Evolutionary conservation across 805 yeast genomes (phyloP).

Genomic region (Candida boleticola): DNA sequence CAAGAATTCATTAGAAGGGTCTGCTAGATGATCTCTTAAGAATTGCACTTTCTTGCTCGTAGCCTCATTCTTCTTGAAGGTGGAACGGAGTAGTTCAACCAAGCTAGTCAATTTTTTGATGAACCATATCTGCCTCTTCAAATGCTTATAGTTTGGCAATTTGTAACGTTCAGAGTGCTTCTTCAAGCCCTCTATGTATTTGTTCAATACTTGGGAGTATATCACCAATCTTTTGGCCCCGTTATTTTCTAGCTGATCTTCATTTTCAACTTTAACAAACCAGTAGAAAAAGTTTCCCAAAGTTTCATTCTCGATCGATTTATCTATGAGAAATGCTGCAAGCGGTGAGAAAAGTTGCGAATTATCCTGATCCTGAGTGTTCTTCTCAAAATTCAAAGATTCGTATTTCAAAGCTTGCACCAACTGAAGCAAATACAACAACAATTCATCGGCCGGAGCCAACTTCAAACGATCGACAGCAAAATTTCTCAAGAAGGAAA

Average conservation of each 20-base stretch:
- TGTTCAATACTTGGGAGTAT: slow-evolving; percentile 35
- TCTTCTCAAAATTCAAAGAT: slow-evolving; percentile 22
- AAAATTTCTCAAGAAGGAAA: slow-evolving; percentile 71
- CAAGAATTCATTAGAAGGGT: slow-evolving; percentile 39
- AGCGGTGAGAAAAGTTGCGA: slow-evolving; percentile 51
- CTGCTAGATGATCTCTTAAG: slow-evolving; percentile 55
- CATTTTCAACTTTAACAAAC: slow-evolving; percentile 86
- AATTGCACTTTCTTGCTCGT: slow-evolving; percentile 74
- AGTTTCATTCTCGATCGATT: slow-evolving; percentile 61
- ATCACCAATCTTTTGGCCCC: slow-evolving; percentile 19
- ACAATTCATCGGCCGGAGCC: slow-evolving; percentile 78
- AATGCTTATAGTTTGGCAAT: slow-evolving; percentile 33
- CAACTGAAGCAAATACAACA: slow-evolving; percentile 78
- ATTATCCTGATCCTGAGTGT: not conserved
- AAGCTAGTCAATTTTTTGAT: slow-evolving; percentile 63
- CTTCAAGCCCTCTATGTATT: slow-evolving; percentile 38
- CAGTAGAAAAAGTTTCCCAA: slow-evolving; percentile 87
- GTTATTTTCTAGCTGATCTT: slow-evolving; percentile 45
- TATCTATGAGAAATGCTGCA: slow-evolving; percentile 70
- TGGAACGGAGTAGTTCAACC: slow-evolving; percentile 58
- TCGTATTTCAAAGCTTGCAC: slow-evolving; percentile 93
- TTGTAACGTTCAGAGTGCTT: slow-evolving; percentile 24
- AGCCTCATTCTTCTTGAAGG: slow-evolving; percentile 61
- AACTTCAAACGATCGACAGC: slow-evolving; percentile 81
- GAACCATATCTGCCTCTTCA: slow-evolving; percentile 65